Conservation (phyloP, 441 rosid species). For the Dalechampia spathulata region DNA sequence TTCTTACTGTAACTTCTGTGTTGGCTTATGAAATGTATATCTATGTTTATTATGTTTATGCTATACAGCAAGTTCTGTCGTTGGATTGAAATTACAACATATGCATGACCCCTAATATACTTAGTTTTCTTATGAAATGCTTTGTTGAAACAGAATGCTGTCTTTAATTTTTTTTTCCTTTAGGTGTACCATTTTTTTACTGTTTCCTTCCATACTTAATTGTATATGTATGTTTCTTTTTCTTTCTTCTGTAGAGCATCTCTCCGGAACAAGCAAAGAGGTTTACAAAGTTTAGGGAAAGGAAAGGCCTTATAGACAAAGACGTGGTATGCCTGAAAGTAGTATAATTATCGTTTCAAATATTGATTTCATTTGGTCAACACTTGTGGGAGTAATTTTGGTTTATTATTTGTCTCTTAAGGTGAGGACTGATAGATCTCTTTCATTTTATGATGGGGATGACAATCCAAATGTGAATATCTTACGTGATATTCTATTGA, state of each 20-base stretch:
- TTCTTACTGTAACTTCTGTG: no score
- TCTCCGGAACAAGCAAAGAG: slow-evolving; percentile 86
- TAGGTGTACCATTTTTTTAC: background rate
- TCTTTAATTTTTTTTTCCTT: background rate
- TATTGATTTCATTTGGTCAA: slow-evolving; percentile 6
- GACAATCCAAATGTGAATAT: slow-evolving; percentile 74
- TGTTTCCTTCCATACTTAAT: slow-evolving; percentile 15
- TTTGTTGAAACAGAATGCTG: background rate
- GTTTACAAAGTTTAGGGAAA: slow-evolving; percentile 89
- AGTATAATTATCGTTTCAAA: background rate
- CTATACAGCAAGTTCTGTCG: background rate
- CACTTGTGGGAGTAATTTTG: slow-evolving; percentile 1
- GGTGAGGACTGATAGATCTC: slow-evolving; percentile 96
- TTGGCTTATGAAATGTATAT: background rate
- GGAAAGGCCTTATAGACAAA: slow-evolving; percentile 88
- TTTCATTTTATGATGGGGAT: slow-evolving; percentile 83
- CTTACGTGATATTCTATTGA: slow-evolving; percentile 79
- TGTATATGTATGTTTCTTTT: slow-evolving; percentile 5
- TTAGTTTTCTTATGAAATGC: background rate
- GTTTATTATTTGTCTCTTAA: slow-evolving; percentile 22
- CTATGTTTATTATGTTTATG: no score
- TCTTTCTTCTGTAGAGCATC: slow-evolving; percentile 53
- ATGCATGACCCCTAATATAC: background rate
- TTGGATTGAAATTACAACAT: background rate
- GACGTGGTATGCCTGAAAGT: slow-evolving; percentile 71